phyloP scores from a whole-genome alignment of 306 rosid genomes.

The Rosa rugosa region DNA sequence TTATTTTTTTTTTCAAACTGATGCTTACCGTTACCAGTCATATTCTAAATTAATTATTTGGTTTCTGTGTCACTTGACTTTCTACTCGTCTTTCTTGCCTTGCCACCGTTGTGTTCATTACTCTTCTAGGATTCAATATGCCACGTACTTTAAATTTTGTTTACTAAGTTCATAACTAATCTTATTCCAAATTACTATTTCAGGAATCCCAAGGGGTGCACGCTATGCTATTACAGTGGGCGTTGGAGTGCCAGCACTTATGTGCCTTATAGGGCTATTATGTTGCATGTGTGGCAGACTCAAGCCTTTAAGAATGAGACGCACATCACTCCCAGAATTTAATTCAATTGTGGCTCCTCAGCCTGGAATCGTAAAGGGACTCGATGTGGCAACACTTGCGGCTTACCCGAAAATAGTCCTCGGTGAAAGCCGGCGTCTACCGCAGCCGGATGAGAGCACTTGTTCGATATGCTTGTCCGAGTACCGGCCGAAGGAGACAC shows the following conservation, averaged over 20 bases:
- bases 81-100: neutral
- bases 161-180: neutral
- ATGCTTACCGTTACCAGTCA: neutral
- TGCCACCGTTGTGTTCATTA: no score
- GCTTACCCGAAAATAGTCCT: constrained; percentile 60
- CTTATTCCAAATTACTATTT: neutral
- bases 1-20: neutral
- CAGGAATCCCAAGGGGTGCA: constrained; percentile 53
- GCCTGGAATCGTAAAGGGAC: constrained; percentile 36
- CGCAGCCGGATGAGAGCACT: constrained; percentile 35
- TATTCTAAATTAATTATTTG: neutral
- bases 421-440: constrained; percentile 45
- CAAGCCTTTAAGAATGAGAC: constrained; percentile 20
- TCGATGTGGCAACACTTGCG: constrained; percentile 53
- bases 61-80: neutral
- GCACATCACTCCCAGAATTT: constrained; percentile 36
- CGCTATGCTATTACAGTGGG: constrained; percentile 51
- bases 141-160: no score
- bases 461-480: constrained; percentile 74
- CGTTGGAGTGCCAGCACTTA: constrained; percentile 37
- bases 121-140: no score
- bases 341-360: constrained; percentile 31
- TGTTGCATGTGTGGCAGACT: constrained; percentile 32
- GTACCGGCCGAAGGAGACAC: constrained; percentile 56
- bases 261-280: constrained; percentile 49